Base-by-base conservation (phyloP, 2,329 filamentous ascomycete genomes). In the Geosmithia morbida region DNA sequence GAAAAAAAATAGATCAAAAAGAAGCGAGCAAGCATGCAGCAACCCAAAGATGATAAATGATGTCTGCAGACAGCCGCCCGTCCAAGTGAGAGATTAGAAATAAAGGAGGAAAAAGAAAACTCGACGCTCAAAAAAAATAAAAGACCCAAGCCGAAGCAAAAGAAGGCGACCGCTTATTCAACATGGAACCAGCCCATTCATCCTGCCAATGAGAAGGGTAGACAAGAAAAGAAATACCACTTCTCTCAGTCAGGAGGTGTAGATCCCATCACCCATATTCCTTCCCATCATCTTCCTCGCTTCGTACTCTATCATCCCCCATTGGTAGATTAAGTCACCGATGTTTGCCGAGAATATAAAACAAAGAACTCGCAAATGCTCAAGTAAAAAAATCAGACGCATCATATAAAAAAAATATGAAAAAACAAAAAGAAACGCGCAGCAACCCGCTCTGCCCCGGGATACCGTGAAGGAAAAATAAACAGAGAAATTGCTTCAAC, bases 181-280 rank as follows among this genome's bases (percentile, higher is more conserved):
- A 57, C 65, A 56, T 66, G 73, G 70, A 69, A 66, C 71, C 71
- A 72, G 70, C 71, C 33, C 70, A 72, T 68, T 57, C 56, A 53
- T 59, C 53, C 61, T 59, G 59, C 59, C 54, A 55, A 26, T 26
- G 22, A 26, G 4, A 26, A 26, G 22, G 22, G 8, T 8, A 26
- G 8, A 26, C 22, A 26, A 26, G 8, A 26, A 26, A 4, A 26
- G 22, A 26, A 26, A 26, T 26, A 26, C 8, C 22, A 26, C 22
- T 26, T 26, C 22, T 26, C 22, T 26, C 22, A 26, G 22, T 26
- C 22, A 26, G 22, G 22, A n/a, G 22, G 22, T 26, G 22, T 8
- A 26, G 22, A 26, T 26, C 20, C 26, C 42, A 13, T 44, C 26
- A 44, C 16, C 14, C 33, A 37, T 13, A 37, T 3, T 16, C 11